Conservation (phyloP, 352 stramenopile genomes). For the Globisporangium nodosum region DNA sequence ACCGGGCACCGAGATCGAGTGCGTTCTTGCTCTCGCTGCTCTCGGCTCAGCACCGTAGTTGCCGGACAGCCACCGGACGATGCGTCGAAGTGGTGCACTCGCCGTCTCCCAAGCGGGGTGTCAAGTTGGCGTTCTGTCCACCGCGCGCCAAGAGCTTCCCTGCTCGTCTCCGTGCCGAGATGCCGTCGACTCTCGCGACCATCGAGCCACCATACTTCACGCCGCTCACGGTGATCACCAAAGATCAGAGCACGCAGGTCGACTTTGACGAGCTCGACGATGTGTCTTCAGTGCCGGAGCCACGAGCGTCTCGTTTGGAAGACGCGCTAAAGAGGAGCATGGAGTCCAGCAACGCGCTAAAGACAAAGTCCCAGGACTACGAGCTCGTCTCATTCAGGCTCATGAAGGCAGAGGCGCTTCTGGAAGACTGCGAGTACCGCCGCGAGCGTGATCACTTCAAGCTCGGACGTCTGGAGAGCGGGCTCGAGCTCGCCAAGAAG, state of each 20-base stretch:
- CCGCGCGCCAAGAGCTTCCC: slow-evolving; percentile 14
- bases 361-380: slow-evolving; percentile 33
- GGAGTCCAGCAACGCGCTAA: slow-evolving; percentile 27
- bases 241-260: slow-evolving; percentile 27
- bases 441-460: slow-evolving; percentile 18
- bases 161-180: slow-evolving; percentile 22
- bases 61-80: neutral
- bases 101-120: slow-evolving; percentile 7
- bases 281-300: neutral
- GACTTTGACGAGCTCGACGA: slow-evolving; percentile 8
- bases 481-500: slow-evolving; percentile 28
- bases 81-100: slow-evolving; percentile 1
- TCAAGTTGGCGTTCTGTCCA: slow-evolving; percentile 26
- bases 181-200: slow-evolving; percentile 2
- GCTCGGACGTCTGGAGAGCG: slow-evolving; percentile 21
- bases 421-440: slow-evolving; percentile 15
- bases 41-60: slow-evolving; percentile 21
- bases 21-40: slow-evolving; percentile 32
- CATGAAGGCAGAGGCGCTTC: slow-evolving; percentile 18
- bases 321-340: slow-evolving; percentile 35
- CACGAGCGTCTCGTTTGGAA: slow-evolving; percentile 14
- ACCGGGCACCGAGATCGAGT: neutral
- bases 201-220: slow-evolving; percentile 18
- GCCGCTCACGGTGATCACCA: slow-evolving; percentile 18
- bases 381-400: slow-evolving; percentile 30